Base-by-base conservation (phyloP, 176 grass and related monocot genomes). In the Carex scoparia region DNA sequence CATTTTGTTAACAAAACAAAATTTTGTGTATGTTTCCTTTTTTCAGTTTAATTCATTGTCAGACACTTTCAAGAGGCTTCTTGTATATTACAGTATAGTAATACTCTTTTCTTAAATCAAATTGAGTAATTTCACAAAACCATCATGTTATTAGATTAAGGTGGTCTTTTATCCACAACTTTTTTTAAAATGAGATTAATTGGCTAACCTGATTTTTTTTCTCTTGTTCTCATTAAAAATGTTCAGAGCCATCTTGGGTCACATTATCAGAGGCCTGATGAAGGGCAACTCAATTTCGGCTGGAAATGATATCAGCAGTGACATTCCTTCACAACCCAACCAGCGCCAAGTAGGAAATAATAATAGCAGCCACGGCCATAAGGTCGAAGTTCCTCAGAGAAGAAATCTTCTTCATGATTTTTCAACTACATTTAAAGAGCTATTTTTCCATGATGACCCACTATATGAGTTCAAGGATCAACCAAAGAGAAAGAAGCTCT, bases 401-500 rank as follows among this genome's bases (percentile, higher is more conserved):
- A 92, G 80, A 85, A 83, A 69, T 46, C 35, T 94, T 18, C 1
- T 85, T 0, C 18, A 84, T 2, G 91, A 92, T 79, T 89, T 99
- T 32, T 33, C 85, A 1, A 81, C 87, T 9, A 70, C 18, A 8
- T 33, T 95, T 31, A 99, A 91, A 82, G 96, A 99, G 80, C 80
- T 89, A 7, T 94, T 99, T 85, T 95, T 99, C 61, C 60, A 91
- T 0, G 91, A 99, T 6, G 96, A 99, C 30, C 96, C 96, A 19
- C 61, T 99, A 12, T 76, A 87, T 18, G 72, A 89, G 81, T 99
- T 90, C 81, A 99, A 88, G 49, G 88, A 92, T 76, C 91, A 92
- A 81, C 71, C 96, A 0, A 87, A 4, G 35, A 93, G 84, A 46
- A 95, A 86, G 81, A 87, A 94, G 79, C 15, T 92, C 32, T 79